A percentile compares a stretch with the other conserved stretches of the same genome.
Conservation (phyloP, 1,284 basidiomycete species). For the Ceratobasidium sp. region DNA sequence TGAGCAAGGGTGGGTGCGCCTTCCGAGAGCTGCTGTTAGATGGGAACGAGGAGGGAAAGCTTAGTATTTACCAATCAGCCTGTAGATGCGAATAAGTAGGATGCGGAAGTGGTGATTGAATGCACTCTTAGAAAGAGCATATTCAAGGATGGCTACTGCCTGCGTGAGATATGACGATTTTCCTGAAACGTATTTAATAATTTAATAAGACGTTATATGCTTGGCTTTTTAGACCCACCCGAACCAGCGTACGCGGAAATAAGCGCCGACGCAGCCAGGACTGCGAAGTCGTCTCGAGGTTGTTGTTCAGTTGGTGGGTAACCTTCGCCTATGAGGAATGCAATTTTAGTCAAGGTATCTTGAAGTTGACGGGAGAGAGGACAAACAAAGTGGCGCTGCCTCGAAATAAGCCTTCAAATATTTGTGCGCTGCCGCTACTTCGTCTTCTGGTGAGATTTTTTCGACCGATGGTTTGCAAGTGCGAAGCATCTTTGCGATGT, state of each 20-base stretch:
- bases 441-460: conserved; percentile 38
- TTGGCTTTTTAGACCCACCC: conserved; percentile 46
- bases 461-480: conserved; percentile 25
- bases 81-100: conserved; percentile 81
- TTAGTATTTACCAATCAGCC: conserved; percentile 72
- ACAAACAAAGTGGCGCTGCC: conserved; percentile 66
- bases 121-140: conserved; percentile 77
- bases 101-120: conserved; percentile 82
- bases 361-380: not conserved
- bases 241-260: conserved; percentile 71
- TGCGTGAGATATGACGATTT: conserved; percentile 62
- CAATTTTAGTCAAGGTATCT: not conserved
- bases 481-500: conserved; percentile 37
- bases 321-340: conserved; percentile 38
- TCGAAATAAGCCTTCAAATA: conserved; percentile 72
- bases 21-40: conserved; percentile 53
- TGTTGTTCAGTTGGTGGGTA: conserved; percentile 78
- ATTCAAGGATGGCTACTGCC: conserved; percentile 77
- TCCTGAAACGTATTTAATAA: conserved; percentile 17
- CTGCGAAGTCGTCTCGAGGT: conserved; percentile 85
- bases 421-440: conserved; percentile 41
- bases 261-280: conserved; percentile 78
- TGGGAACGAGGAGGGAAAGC: conserved; percentile 34
- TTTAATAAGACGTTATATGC: not conserved
- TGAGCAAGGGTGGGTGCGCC: conserved; percentile 77